A percentile compares a stretch with the other conserved stretches of the same genome.
Evolutionary conservation across 2,329 filamentous ascomycete species (phyloP).

Genomic region (Penicillium sp.): DNA sequence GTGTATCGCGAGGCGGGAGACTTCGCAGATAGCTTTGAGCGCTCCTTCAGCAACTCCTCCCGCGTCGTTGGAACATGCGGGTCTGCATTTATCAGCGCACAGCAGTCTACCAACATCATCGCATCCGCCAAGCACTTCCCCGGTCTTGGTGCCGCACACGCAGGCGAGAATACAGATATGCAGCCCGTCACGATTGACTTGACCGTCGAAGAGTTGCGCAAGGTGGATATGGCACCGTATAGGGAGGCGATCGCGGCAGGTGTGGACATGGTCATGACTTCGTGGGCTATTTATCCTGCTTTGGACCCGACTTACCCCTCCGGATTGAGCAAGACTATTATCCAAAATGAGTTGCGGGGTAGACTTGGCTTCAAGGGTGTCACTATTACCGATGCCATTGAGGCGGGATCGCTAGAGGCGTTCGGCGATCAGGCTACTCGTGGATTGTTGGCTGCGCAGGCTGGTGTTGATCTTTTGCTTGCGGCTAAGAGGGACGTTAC

Average conservation of each 20-base stretch:
- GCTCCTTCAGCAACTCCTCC: slow-evolving; percentile 29
- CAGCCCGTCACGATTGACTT: slow-evolving; percentile 28
- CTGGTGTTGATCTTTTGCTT: slow-evolving; percentile 33
- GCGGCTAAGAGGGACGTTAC: slow-evolving; percentile 28
- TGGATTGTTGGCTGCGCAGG: slow-evolving; percentile 25
- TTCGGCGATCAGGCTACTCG: slow-evolving; percentile 25
- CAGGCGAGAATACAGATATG: slow-evolving; percentile 28
- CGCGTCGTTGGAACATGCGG: slow-evolving; percentile 22
- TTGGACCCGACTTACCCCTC: slow-evolving; percentile 28
- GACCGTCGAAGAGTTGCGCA: slow-evolving; percentile 19
- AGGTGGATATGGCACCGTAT: slow-evolving; percentile 29
- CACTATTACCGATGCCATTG: slow-evolving; percentile 34
- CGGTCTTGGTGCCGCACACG: slow-evolving; percentile 26
- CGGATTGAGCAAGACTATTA: slow-evolving; percentile 26
- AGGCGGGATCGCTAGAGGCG: slow-evolving; percentile 24
- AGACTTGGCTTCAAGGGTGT: slow-evolving; percentile 29
- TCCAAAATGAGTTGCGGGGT: slow-evolving; percentile 25
- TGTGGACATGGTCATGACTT: slow-evolving; percentile 32
- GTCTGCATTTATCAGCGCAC: slow-evolving; percentile 21
- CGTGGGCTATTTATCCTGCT: slow-evolving; percentile 31
- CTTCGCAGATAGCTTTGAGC: slow-evolving; percentile 25
- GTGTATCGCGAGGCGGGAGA: slow-evolving; percentile 27
- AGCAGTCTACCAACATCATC: slow-evolving; percentile 22
- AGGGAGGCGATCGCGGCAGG: slow-evolving; percentile 24
- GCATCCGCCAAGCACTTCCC: slow-evolving; percentile 34